These are phyloP conservation scores for Skeletonema marinoi DNA, from an alignment of 108 stramenopile genomes.

Conservation along the genomic window DNA sequence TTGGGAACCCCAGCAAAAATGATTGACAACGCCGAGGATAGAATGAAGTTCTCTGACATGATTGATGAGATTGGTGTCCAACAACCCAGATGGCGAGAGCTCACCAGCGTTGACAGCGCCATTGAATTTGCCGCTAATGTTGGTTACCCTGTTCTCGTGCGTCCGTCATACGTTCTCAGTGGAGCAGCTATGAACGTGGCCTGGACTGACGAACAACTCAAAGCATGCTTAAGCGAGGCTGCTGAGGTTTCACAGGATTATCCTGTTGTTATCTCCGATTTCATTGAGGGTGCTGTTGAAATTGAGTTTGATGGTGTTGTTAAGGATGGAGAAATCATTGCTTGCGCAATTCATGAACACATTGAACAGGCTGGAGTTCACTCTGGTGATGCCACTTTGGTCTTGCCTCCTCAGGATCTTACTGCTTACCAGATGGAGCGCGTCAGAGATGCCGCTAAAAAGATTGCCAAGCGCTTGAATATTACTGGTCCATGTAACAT, in stretches of 20 bases:
- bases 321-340: slow-evolving; percentile 93
- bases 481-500: slow-evolving; percentile 99
- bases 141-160: slow-evolving; percentile 92
- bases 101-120: slow-evolving; percentile 85
- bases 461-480: slow-evolving; percentile 93
- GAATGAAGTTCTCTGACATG: slow-evolving; percentile 95
- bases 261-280: slow-evolving; percentile 97
- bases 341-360: slow-evolving; percentile 96
- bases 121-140: slow-evolving; percentile 90
- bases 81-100: slow-evolving; percentile 96
- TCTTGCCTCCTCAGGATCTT: slow-evolving; percentile 91
- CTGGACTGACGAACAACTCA: slow-evolving; percentile 89
- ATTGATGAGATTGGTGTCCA: slow-evolving; percentile 96
- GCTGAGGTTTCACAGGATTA: slow-evolving; percentile 95
- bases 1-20: slow-evolving; percentile 92
- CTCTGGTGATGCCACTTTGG: slow-evolving; percentile 95
- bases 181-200: slow-evolving; percentile 99
- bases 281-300: slow-evolving; percentile 94
- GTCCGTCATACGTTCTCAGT: slow-evolving; percentile 96
- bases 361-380: slow-evolving; percentile 99
- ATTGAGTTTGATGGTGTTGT: slow-evolving; percentile 98
- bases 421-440: slow-evolving; percentile 80
- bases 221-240: slow-evolving; percentile 87
- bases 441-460: slow-evolving; percentile 85
- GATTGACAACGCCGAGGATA: slow-evolving; percentile 99